A percentile compares a stretch with the other conserved stretches of the same genome.
phyloP scores from a whole-genome alignment of 768 basidiomycete species.

The Sporobolomyces pararoseus region DNA sequence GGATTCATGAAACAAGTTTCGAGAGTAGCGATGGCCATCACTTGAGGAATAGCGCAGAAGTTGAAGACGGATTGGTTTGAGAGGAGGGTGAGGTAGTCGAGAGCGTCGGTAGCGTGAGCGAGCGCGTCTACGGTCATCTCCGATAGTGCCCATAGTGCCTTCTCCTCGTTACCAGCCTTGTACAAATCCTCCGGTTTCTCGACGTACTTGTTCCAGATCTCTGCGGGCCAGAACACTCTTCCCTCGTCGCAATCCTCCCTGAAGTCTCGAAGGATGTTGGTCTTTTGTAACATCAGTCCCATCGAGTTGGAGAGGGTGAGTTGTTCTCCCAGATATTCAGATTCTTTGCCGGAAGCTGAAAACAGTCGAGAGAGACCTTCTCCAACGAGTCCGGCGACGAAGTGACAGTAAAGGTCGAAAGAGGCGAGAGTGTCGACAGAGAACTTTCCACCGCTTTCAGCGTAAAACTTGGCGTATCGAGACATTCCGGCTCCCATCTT shows the following conservation, averaged over 20 bases:
- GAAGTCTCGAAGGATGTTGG: conserved; percentile 94
- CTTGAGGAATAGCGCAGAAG: conserved; percentile 88
- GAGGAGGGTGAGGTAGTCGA: conserved; percentile 83
- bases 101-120: conserved; percentile 72
- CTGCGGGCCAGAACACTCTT: conserved; percentile 89
- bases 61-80: conserved; percentile 90
- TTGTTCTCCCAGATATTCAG: conserved; percentile 62
- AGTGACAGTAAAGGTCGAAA: conserved; percentile 97
- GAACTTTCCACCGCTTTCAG: conserved; percentile 59
- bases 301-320: conserved; percentile 87
- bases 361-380: conserved; percentile 42
- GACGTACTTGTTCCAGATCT: conserved; percentile 67
- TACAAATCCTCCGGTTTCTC: conserved; percentile 55
- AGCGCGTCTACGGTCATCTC: conserved; percentile 86
- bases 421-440: conserved; percentile 73
- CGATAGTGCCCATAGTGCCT: conserved; percentile 75
- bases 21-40: conserved; percentile 94
- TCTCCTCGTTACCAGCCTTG: conserved; percentile 57
- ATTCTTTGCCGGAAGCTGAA: conserved; percentile 38
- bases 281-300: conserved; percentile 95
- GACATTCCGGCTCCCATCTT: conserved; percentile 97
- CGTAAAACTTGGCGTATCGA: conserved; percentile 77
- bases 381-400: conserved; percentile 94
- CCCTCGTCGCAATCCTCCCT: conserved; percentile 81
- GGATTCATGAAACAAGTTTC: conserved; percentile 90